These are phyloP conservation scores for Cryptosporidium meleagridis DNA, from an alignment of 169 alveolate species.

Conservation along the genomic window DNA sequence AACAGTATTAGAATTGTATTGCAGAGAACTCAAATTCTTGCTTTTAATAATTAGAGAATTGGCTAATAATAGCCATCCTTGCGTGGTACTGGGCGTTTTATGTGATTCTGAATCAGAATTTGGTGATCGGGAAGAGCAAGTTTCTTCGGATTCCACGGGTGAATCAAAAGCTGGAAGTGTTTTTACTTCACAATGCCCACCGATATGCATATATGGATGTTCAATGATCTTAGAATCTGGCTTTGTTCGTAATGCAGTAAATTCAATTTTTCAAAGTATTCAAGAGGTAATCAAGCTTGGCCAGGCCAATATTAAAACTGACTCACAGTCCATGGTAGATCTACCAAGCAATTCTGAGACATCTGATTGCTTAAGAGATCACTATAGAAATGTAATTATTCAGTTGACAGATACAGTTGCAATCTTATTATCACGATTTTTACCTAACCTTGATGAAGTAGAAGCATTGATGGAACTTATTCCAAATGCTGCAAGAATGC, in stretches of 20 bases:
- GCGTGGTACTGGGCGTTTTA: conserved; percentile 52
- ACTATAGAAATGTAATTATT: conserved; percentile 44
- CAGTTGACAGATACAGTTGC: conserved; percentile 49
- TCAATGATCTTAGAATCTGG: conserved; percentile 18
- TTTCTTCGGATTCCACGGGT: conserved; percentile 9
- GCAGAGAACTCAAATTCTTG: conserved; percentile 48
- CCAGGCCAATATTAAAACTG: conserved; percentile 53
- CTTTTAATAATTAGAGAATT: conserved; percentile 33
- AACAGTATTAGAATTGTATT: conserved; percentile 46
- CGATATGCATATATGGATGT: conserved; percentile 71
- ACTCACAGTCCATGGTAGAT: conserved; percentile 67
- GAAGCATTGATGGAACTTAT: conserved; percentile 65
- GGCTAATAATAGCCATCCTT: conserved; percentile 67
- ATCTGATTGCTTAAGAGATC: conserved; percentile 32
- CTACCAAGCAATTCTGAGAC: conserved; percentile 29
- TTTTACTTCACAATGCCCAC: conserved; percentile 70
- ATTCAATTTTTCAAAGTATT: conserved; percentile 52
- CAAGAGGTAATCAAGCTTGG: conserved; percentile 57
- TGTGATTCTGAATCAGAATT: conserved; percentile 46
- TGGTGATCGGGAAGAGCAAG: not conserved
- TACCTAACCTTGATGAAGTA: conserved; percentile 48
- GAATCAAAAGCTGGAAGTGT: not conserved
- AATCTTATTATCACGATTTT: conserved; percentile 43
- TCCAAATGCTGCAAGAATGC: conserved; percentile 70
- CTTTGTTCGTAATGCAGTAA: conserved; percentile 55